Percentiles rank a stretch among this genome's conserved stretches.
phyloP scores from a whole-genome alignment of 1,139 yeast species.

The Yamadazyma mexicana region DNA sequence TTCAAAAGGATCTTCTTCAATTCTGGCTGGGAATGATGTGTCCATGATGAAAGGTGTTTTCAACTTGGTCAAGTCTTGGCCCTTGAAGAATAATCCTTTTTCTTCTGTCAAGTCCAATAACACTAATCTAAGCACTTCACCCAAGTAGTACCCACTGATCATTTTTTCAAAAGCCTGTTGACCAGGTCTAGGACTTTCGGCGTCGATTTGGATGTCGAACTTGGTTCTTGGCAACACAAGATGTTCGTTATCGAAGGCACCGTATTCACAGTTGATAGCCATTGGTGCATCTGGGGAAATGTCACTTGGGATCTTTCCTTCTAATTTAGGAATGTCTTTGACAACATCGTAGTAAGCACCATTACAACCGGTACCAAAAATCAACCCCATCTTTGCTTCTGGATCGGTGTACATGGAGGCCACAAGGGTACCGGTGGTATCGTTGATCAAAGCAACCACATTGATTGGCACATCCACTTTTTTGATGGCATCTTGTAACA shows the following conservation, averaged over 20 bases:
- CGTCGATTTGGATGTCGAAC: slow-evolving; percentile 79
- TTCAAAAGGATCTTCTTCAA: slow-evolving; percentile 90
- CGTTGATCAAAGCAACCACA: slow-evolving; percentile 91
- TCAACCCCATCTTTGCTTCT: slow-evolving; percentile 88
- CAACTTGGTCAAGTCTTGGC: slow-evolving; percentile 63
- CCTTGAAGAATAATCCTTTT: slow-evolving; percentile 62
- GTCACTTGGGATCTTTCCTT: slow-evolving; percentile 67
- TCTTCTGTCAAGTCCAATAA: slow-evolving; percentile 69
- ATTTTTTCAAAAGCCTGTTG: slow-evolving; percentile 96
- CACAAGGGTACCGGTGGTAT: slow-evolving; percentile 95
- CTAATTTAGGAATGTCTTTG: slow-evolving; percentile 76
- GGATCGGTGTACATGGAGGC: slow-evolving; percentile 94
- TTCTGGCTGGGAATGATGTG: slow-evolving; percentile 81
- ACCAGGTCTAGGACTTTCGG: slow-evolving; percentile 91
- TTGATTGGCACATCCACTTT: slow-evolving; percentile 70
- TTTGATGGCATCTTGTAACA: slow-evolving; percentile 76
- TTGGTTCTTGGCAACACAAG: slow-evolving; percentile 82
- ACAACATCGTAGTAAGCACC: slow-evolving; percentile 92
- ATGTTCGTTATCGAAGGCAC: slow-evolving; percentile 94
- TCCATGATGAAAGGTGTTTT: slow-evolving; percentile 71
- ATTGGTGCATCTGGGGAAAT: slow-evolving; percentile 65
- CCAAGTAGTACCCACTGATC: slow-evolving; percentile 96
- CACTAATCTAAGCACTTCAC: slow-evolving; percentile 84
- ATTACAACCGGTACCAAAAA: slow-evolving; percentile 97
- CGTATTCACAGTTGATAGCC: slow-evolving; percentile 99